Evolutionary conservation across 345 rosid species (phyloP).

Genomic region (Bruguiera gymnorhiza): DNA sequence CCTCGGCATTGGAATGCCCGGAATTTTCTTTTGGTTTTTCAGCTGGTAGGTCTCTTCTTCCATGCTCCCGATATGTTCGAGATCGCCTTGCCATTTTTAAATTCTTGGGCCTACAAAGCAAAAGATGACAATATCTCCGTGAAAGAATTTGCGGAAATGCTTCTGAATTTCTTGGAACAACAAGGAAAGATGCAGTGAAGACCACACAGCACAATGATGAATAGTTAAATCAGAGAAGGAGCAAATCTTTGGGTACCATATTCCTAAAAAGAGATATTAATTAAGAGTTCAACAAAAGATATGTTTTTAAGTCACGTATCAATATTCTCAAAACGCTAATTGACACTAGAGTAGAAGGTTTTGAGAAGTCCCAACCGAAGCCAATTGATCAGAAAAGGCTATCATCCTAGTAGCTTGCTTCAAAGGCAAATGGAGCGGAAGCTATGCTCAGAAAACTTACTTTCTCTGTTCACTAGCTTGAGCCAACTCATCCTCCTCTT

Average conservation of each 20-base stretch:
- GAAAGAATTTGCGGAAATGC: not conserved
- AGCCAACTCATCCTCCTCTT: constrained; percentile 36
- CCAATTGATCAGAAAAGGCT: not conserved
- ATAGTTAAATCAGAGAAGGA: too few species aligned
- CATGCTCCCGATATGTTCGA: constrained; percentile 33
- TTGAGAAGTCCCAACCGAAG: too few species aligned
- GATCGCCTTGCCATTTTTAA: constrained; percentile 39
- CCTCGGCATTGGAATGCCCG: constrained; percentile 27
- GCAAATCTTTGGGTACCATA: too few species aligned
- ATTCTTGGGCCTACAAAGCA: constrained; percentile 30
- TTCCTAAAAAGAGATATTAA: too few species aligned
- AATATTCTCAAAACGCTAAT: too few species aligned
- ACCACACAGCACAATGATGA: too few species aligned
- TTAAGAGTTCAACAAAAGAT: too few species aligned
- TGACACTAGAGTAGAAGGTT: too few species aligned
- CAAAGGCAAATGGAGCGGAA: not conserved
- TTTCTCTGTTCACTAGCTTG: constrained; percentile 31
- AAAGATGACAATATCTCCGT: not conserved
- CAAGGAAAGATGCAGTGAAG: too few species aligned
- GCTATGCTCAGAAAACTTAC: constrained; percentile 27
- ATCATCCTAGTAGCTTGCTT: not conserved
- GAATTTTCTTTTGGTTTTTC: constrained; percentile 23
- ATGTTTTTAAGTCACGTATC: too few species aligned
- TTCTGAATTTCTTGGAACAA: too few species aligned
- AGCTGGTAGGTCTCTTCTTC: constrained; percentile 24